Evolutionary conservation across 352 stramenopile species (phyloP).

Genomic region (Phytophthora lateralis): DNA sequence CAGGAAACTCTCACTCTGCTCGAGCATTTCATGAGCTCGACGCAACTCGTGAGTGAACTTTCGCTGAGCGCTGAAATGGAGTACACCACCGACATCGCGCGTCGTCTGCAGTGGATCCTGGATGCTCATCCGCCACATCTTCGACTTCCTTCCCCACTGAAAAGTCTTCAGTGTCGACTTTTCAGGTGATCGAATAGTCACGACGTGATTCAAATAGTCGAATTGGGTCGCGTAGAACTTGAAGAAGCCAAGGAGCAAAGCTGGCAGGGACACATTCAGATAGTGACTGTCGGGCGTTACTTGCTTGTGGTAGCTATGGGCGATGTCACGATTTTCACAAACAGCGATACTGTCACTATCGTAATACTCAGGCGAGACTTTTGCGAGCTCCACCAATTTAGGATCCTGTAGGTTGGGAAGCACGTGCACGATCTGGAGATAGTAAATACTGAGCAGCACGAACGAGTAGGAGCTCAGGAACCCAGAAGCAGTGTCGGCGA

Average conservation of each 20-base stretch:
- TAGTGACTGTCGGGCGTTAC: not conserved
- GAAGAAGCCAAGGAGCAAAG: constrained; percentile 94
- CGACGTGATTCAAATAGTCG: constrained; percentile 91
- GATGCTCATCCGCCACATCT: constrained; percentile 83
- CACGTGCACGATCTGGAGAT: constrained; percentile 88
- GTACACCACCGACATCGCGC: constrained; percentile 72
- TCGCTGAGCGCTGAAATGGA: constrained; percentile 58
- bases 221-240: constrained; percentile 96
- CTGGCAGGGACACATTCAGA: constrained; percentile 41
- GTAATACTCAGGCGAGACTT: constrained; percentile 28
- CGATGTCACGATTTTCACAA: constrained; percentile 37
- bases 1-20: constrained; percentile 46
- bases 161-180: constrained; percentile 31
- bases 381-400: constrained; percentile 34
- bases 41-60: constrained; percentile 60
- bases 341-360: constrained; percentile 57
- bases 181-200: constrained; percentile 79
- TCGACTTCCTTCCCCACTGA: constrained; percentile 46
- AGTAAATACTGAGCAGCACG: constrained; percentile 97
- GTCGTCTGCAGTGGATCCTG: constrained; percentile 74
- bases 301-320: constrained; percentile 40
- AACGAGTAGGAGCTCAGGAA: constrained; percentile 98
- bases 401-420: constrained; percentile 94
- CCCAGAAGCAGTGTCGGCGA: constrained; percentile 95
- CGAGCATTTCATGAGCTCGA: constrained; percentile 50